A percentile compares a stretch with the other conserved stretches of the same genome.
phyloP scores from a whole-genome alignment of 306 rosid genomes.

The Potentilla sterilis region DNA sequence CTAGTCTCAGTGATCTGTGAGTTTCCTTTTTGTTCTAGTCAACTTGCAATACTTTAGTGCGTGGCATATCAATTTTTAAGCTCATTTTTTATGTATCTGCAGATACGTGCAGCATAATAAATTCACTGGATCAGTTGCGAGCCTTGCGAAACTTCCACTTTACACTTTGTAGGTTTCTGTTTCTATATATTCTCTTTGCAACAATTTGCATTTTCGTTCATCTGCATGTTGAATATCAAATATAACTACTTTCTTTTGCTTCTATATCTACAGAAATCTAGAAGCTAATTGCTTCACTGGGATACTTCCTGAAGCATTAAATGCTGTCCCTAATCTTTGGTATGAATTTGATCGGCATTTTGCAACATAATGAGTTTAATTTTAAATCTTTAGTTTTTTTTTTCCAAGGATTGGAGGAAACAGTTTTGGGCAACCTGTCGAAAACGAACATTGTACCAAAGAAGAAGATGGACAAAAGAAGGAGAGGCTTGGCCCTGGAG shows the following conservation, averaged over 20 bases:
- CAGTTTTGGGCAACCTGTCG: conserved; percentile 54
- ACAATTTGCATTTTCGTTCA: conserved; percentile 3
- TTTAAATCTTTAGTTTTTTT: background rate
- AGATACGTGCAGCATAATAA: conserved; percentile 75
- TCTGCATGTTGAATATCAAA: conserved; percentile 52
- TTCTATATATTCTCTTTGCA: background rate
- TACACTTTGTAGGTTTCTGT: conserved; percentile 58
- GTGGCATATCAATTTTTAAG: conserved; percentile 23
- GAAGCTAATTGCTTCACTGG: too few relatives aligned
- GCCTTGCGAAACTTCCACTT: conserved; percentile 75
- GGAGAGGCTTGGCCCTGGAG: conserved; percentile 62
- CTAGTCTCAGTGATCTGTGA: conserved; percentile 59
- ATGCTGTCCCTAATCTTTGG: too few relatives aligned
- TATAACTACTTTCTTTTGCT: conserved; percentile 31
- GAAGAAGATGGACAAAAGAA: conserved; percentile 39
- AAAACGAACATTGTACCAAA: background rate
- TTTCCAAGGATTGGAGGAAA: conserved; percentile 78
- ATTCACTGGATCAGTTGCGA: conserved; percentile 86
- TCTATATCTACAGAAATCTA: too few relatives aligned
- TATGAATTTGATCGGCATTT: too few relatives aligned
- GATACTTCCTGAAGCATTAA: too few relatives aligned
- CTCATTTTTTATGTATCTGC: conserved; percentile 25
- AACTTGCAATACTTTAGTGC: background rate
- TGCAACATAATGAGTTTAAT: too few relatives aligned
- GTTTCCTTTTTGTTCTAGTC: conserved; percentile 23